Evolutionary conservation across 495 filamentous ascomycete genomes (phyloP), one percentile per base, ranked within the genome.

Genomic region (Aspergillus kassunensis): DNA sequence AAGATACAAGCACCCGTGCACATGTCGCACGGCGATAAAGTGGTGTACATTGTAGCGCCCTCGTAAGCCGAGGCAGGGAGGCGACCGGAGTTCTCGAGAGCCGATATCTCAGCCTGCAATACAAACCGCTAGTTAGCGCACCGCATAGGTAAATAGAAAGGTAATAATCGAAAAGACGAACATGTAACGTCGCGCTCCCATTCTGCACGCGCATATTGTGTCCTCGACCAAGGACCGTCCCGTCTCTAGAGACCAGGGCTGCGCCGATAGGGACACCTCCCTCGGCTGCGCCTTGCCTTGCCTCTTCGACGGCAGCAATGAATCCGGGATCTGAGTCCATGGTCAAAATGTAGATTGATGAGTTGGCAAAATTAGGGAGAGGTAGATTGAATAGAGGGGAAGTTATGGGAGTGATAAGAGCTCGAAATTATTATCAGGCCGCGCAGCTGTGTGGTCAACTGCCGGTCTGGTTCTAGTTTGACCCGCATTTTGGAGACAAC

Each of bases 11-110:
- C 89, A 20, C 89, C 89, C 12, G 89, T 86, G 75, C 88, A 92
- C 89, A 93, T 93, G 63, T 91, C 85, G 64, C 90, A 95, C 0
- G 88, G 90, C 12, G 89, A 91, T 4, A 95, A 72, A 2, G 90
- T 92, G 8, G 89, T 93, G 68, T 89, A 93, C 85, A 93, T 90
- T 4, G 89, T 93, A 35, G 82, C 75, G 35, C 87, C 85, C 57
- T 76, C 69, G 67, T 91, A 93, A 16, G 80, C 80, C 1, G 78
- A 79, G 11, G 85, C 87, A 31, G 85, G 82, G 33, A 91, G 78
- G 46, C 88, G 84, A 33, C 89, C 89, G 0, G 87, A 84, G 66
- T 86, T 86, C 51, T 90, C 86, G 34, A 95, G 76, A 9, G 87
- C 82, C 10, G 89, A 82, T 43, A 89, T 92, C 63, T 95, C 89